Evolutionary conservation across 192 early-diverging fungal species (phyloP), one percentile per base, ranked within the genome.

Genomic region (Rhizophagus clarus): DNA sequence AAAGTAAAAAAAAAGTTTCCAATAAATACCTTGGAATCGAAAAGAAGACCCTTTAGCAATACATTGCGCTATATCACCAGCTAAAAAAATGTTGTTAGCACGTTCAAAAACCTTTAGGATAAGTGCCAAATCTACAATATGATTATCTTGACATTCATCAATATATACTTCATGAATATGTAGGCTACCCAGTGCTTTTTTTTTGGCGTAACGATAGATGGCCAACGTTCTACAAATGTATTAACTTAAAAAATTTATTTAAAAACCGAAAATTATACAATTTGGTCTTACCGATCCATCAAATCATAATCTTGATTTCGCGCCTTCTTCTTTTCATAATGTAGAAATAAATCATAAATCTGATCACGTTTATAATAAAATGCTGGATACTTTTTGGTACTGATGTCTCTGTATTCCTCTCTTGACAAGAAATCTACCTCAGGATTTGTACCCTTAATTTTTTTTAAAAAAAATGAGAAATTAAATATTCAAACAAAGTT

Each of bases 131-230:
- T 76, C 74, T 1, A 76, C 74, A 22, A 76, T 76, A 2, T 63
- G 22, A 15, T 76, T 76, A 15, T 75, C 74, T 15, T 75, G 74
- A 37, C 61, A 77, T 66, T 77, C 76, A 47, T 77, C 76, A 45
- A 77, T 77, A 49, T 77, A 77, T 15, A 77, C 34, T 77, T 77
- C 61, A 66, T 77, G 62, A 66, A 77, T 77, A 49, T 77, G 62
- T 24, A 20, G 24, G 1, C 63, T 34, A 31, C 22, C 61, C 45
- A 77, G 63, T 77, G 76, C 7, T n/a, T 45, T 49, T 37, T 15
- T 47, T 67, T 66, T 67, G 29, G 34, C 61, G 32, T 34, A 67
- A 67, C 76, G 76, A 14, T 67, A 67, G 40, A 77, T 66, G 14
- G 76, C 61, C 10, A 40, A 14, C 1, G 76, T 77, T 29, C 76